Evolutionary conservation across 345 rosid genomes (phyloP), one percentile per base, ranked within the genome.

Genomic region (Dipteronia dyeriana): DNA sequence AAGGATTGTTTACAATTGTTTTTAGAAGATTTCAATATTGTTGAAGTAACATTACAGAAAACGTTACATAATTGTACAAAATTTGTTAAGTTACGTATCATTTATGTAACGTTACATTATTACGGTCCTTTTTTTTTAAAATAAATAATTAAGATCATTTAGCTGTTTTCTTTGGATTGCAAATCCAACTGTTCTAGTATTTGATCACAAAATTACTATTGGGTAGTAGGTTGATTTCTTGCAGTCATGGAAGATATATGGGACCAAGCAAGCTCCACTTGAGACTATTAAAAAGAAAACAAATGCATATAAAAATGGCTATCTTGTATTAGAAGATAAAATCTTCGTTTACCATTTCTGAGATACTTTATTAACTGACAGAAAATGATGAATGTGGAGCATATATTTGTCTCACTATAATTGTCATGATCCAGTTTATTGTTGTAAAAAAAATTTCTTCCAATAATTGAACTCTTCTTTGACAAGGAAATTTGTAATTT

Each of bases 221-320:
- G 4, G 43, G 68, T 12, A 43, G 68, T 3, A 65, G 68, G 68
- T 20, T 38, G 64, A 57, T 57, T 72, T 57, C 75, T 72, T 72
- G 66, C 51, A 31, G 19, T 14, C 10, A 12, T 54, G 75, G 75
- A 19, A 45, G 10, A 45, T 8, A 5, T 1, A 49, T 19, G 68
- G 20, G 61, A n/a, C 70, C 61, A 64, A 75, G 59, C 49, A 64
- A 64, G 59, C 26, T 64, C 26, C 41, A 10, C 29, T 64, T 63
- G 70, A 17, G 70, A 34, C 2, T 2, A 29, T 29, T 29, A 34
- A 34, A 34, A 34, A 25, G 4, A 54, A 13, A 5, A 56, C 23
- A 20, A 56, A 38, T 14, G 10, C 25, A 61, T 17, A 20, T n/a
- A 29, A 51, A 70, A 75, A 74, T 10, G 75, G 61, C n/a, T 19